These are phyloP conservation scores for Euryodendron excelsum DNA, from an alignment of 148 eudicot genomes.

Conservation along the genomic window DNA sequence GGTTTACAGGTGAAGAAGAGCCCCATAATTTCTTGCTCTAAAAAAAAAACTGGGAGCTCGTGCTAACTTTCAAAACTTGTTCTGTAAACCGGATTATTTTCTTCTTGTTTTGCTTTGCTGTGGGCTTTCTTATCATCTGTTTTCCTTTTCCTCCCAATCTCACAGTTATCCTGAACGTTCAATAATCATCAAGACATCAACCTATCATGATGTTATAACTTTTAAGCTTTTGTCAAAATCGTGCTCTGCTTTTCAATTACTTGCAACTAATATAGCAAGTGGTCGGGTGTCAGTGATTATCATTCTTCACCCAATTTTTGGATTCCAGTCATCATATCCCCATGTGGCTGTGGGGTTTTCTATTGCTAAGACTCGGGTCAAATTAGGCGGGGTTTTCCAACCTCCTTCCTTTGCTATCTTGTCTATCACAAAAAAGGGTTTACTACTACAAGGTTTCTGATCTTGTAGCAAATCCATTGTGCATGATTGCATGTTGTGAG, in stretches of 20 bases:
- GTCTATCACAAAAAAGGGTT: background rate
- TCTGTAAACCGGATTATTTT: background rate
- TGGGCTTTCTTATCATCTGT: no score
- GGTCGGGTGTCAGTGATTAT: background rate
- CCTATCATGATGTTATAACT: background rate
- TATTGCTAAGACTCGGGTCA: background rate
- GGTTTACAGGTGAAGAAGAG: conserved; percentile 74
- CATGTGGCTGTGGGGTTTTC: background rate
- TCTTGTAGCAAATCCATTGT: background rate
- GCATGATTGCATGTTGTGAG: background rate
- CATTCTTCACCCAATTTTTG: background rate
- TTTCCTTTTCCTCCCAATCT: background rate
- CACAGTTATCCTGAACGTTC: background rate
- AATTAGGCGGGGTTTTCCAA: background rate
- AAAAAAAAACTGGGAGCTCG: background rate
- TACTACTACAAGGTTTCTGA: no score
- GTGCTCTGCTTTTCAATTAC: background rate
- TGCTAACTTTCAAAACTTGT: background rate
- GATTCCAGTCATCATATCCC: background rate
- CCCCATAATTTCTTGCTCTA: background rate
- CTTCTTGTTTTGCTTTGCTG: background rate
- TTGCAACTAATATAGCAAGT: no score
- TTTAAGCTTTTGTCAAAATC: background rate
- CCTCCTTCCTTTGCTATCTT: no score
- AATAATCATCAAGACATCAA: no score